A percentile compares a stretch with the other conserved stretches of the same genome.
phyloP scores from a whole-genome alignment of 2,329 filamentous ascomycete genomes.

The Epichloe sibirici region DNA sequence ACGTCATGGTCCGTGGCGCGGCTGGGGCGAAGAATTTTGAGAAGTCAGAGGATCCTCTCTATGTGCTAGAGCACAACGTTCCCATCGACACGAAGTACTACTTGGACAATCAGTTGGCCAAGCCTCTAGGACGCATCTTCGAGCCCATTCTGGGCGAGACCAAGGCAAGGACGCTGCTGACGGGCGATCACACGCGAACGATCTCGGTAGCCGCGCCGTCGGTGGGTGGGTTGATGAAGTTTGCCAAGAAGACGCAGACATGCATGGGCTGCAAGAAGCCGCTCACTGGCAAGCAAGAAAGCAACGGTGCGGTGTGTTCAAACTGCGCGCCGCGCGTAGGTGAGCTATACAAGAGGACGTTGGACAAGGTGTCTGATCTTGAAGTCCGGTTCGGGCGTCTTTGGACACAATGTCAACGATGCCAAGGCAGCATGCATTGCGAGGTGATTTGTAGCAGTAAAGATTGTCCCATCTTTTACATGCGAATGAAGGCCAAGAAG shows the following conservation, averaged over 20 bases:
- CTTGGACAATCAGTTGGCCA: slow-evolving; percentile 93
- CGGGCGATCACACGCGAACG: slow-evolving; percentile 86
- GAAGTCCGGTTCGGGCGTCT: slow-evolving; percentile 69
- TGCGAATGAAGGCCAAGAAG: slow-evolving; percentile 99
- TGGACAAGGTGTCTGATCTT: slow-evolving; percentile 79
- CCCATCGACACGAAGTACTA: slow-evolving; percentile 98
- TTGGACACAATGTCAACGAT: slow-evolving; percentile 3
- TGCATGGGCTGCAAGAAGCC: slow-evolving; percentile 99
- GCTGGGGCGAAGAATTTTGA: slow-evolving; percentile 91
- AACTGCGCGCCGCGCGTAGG: slow-evolving; percentile 76
- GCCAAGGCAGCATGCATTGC: slow-evolving; percentile 68
- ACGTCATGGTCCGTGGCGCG: slow-evolving; percentile 91
- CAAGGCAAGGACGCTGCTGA: slow-evolving; percentile 74
- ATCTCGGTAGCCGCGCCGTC: slow-evolving; percentile 87
- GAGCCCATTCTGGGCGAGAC: slow-evolving; percentile 94
- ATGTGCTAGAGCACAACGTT: slow-evolving; percentile 91
- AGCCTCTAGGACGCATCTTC: slow-evolving; percentile 89
- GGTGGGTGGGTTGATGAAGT: slow-evolving; percentile 94
- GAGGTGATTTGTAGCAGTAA: slow-evolving; percentile 79
- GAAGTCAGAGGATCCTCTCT: slow-evolving; percentile 93
- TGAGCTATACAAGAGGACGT: slow-evolving; percentile 85
- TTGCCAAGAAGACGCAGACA: slow-evolving; percentile 92
- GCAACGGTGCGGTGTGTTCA: slow-evolving; percentile 73
- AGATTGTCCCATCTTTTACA: slow-evolving; percentile 67
- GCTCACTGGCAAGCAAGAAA: slow-evolving; percentile 65